Evolutionary conservation across 495 filamentous ascomycete genomes (phyloP).

Genomic region (Neurospora intermedia): DNA sequence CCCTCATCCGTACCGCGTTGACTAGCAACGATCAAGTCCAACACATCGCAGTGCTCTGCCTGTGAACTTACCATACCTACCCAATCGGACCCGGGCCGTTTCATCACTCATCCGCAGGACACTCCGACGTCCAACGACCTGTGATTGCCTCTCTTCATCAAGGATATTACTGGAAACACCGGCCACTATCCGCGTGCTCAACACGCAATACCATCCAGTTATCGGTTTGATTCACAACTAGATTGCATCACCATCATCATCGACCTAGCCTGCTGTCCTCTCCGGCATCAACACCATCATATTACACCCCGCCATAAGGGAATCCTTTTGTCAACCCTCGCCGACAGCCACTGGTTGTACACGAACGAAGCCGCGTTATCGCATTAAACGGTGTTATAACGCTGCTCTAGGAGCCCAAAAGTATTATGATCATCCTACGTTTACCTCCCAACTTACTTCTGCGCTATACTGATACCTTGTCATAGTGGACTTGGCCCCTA

Average conservation of each 20-base stretch:
- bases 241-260: not conserved
- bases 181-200: not conserved
- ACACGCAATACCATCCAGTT: not conserved
- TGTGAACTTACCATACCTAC: not conserved
- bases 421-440: not conserved
- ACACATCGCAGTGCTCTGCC: not conserved
- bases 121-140: not conserved
- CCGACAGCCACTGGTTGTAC: not conserved
- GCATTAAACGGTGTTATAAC: not conserved
- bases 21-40: not conserved
- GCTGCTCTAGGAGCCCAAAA: not conserved
- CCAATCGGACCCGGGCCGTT: not conserved
- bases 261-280: not conserved
- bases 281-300: not conserved
- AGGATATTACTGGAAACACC: not conserved
- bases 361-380: not conserved
- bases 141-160: not conserved
- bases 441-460: not conserved
- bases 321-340: not conserved
- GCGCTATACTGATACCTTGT: not conserved
- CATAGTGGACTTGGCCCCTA: not conserved
- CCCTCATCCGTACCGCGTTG: not conserved
- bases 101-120: not conserved
- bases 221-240: not conserved
- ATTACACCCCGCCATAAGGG: not conserved